Percentiles rank a stretch among this genome's conserved stretches.
phyloP scores from a whole-genome alignment of 106 monocot genomes.

The Dioscorea dumetorum region DNA sequence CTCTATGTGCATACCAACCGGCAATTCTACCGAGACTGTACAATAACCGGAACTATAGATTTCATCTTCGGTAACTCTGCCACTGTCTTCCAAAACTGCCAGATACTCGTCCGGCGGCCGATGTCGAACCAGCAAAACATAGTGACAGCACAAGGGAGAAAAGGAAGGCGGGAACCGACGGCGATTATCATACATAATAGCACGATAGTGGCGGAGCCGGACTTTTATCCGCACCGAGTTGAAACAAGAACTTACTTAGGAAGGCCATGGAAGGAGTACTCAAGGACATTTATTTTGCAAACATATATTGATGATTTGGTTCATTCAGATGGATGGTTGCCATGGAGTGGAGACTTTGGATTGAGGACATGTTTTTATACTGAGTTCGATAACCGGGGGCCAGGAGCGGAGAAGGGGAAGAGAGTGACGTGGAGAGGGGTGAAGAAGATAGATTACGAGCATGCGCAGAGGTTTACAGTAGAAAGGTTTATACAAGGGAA shows the following conservation, averaged over 20 bases:
- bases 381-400: constrained; percentile 39
- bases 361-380: constrained; percentile 37
- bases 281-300: constrained; percentile 30
- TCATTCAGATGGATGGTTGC: constrained; percentile 26
- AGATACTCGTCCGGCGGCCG: constrained; percentile 20
- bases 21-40: constrained; percentile 37
- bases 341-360: constrained; percentile 30
- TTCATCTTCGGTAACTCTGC: constrained; percentile 44
- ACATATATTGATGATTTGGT: constrained; percentile 29
- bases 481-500: constrained; percentile 11
- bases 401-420: constrained; percentile 9
- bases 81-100: constrained; percentile 33
- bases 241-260: constrained; percentile 23
- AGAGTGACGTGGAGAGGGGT: constrained; percentile 36
- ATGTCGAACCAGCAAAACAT: constrained; percentile 39
- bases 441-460: constrained; percentile 16
- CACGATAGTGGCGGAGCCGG: constrained; percentile 10
- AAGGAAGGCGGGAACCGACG: constrained; percentile 24
- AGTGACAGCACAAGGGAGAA: constrained; percentile 42
- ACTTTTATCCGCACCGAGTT: constrained; percentile 1
- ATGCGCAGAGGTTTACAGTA: constrained; percentile 10
- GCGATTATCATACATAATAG: constrained; percentile 22
- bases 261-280: constrained; percentile 41
- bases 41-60: constrained; percentile 40
- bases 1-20: constrained; percentile 37